Evolutionary conservation across 108 stramenopile species (phyloP), one percentile per base, ranked within the genome.

Genomic region (Cylindrotheca fusiformis): DNA sequence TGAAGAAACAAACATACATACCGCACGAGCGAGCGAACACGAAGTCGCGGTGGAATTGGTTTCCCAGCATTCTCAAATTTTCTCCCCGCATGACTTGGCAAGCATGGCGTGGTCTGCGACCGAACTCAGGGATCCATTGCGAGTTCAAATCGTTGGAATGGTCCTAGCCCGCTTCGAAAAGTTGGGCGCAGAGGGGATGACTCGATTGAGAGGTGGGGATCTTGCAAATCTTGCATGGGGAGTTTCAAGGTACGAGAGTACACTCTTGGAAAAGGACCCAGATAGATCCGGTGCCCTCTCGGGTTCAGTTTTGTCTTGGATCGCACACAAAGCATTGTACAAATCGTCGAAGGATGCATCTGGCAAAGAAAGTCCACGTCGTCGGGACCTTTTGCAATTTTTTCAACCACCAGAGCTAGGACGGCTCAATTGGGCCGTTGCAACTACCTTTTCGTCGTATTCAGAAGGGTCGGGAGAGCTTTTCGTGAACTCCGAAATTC

Each of bases 61-160:
- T n/a, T n/a, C n/a, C n/a, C n/a, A n/a, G n/a, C 8, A 20, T 52
- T 21, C 51, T 12, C 69, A 23, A 1, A 65, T 64, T 0, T 80
- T 80, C 33, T 65, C 69, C 22, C 64, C 65, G 20, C 71, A 68
- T 57, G 78, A 84, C 26, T 54, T 84, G 53, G 76, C 78, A n/a
- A 55, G 74, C 20, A 68, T 84, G 22, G 83, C 78, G 28, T 84
- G 83, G 83, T 65, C 83, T 17, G 83, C 65, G 45, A 76, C 79
- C 41, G 79, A 84, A 28, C 74, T 84, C 3, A 36, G 63, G 53
- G 82, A 79, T 56, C 65, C 78, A 21, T 47, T 75, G 17, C 58
- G 70, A 32, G 23, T 55, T 22, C 50, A 46, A 20, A 63, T 80
- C 4, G 55, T 80, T 27, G 60, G 69, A 10, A 51, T 64, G 14